phyloP scores from a whole-genome alignment of 2,329 filamentous ascomycete species.

The Meredithiella fracta region DNA sequence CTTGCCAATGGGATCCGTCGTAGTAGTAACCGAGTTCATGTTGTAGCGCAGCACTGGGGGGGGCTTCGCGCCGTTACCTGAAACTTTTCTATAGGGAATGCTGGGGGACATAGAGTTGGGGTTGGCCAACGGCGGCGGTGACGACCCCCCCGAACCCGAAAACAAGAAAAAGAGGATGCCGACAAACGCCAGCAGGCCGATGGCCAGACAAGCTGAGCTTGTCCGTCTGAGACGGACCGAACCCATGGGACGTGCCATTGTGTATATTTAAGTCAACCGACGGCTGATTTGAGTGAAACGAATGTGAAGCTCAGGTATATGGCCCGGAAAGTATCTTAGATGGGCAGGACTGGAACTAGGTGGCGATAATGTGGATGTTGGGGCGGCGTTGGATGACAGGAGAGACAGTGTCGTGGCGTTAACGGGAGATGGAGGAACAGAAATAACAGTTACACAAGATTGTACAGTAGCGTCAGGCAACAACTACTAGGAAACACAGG shows the following conservation, averaged over 20 bases:
- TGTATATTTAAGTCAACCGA: background rate
- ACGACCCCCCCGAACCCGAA: constrained; percentile 25
- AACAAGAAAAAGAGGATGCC: constrained; percentile 51
- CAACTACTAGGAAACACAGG: background rate
- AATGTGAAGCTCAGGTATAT: background rate
- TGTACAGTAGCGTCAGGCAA: background rate
- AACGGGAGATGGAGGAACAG: background rate
- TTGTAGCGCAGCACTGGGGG: constrained; percentile 86
- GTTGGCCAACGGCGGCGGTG: constrained; percentile 28
- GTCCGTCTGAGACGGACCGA: constrained; percentile 61
- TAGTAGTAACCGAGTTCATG: constrained; percentile 85
- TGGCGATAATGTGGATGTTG: background rate
- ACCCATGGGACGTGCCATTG: constrained; percentile 42
- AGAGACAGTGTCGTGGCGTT: background rate
- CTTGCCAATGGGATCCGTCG: constrained; percentile 57
- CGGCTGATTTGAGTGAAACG: background rate
- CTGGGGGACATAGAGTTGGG: constrained; percentile 16
- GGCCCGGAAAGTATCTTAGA: background rate
- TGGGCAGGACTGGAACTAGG: background rate
- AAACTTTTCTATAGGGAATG: constrained; percentile 47
- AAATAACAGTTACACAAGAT: background rate
- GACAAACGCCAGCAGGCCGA: constrained; percentile 56
- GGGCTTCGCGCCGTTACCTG: constrained; percentile 28
- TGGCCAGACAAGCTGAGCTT: constrained; percentile 55
- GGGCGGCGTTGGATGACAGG: background rate